Evolutionary conservation across 257 asterid genomes (phyloP).

Genomic region (Leptodermis oblonga): DNA sequence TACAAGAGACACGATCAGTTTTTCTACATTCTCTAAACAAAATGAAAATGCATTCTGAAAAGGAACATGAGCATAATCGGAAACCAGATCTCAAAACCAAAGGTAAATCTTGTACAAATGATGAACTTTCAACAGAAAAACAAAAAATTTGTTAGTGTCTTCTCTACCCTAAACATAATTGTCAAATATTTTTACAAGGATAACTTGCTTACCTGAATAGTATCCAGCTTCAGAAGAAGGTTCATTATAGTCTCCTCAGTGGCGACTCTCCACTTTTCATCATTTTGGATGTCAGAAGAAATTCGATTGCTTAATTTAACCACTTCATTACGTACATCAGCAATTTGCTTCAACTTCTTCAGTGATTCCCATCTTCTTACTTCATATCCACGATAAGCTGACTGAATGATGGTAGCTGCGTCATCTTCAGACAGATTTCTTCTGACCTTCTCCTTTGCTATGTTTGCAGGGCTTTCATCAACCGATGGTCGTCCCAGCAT

Average conservation of each 20-base stretch:
- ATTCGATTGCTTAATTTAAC: conserved; percentile 32
- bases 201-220: conserved; percentile 46
- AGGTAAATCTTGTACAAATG: not conserved
- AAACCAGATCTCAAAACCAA: not conserved
- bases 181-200: not conserved
- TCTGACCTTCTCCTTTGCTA: conserved; percentile 12
- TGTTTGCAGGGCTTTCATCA: not conserved
- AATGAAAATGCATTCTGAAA: not conserved
- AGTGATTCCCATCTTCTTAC: conserved; percentile 59
- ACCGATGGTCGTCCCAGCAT: conserved; percentile 16
- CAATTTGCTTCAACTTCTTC: conserved; percentile 58
- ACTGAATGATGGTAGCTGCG: conserved; percentile 64
- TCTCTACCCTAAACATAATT: too few species aligned
- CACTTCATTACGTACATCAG: conserved; percentile 39
- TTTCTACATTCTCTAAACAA: not conserved
- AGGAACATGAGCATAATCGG: not conserved
- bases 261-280: conserved; percentile 33
- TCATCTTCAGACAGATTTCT: conserved; percentile 41
- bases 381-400: conserved; percentile 66
- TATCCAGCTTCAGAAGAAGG: conserved; percentile 58
- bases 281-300: conserved; percentile 23
- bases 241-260: conserved; percentile 54
- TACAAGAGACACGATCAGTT: conserved; percentile 1
- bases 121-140: not conserved
- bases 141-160: too few species aligned